Evolutionary conservation across 106 monocot genomes (phyloP), one percentile per base, ranked within the genome.

Genomic region (Dendrobium nobile): DNA sequence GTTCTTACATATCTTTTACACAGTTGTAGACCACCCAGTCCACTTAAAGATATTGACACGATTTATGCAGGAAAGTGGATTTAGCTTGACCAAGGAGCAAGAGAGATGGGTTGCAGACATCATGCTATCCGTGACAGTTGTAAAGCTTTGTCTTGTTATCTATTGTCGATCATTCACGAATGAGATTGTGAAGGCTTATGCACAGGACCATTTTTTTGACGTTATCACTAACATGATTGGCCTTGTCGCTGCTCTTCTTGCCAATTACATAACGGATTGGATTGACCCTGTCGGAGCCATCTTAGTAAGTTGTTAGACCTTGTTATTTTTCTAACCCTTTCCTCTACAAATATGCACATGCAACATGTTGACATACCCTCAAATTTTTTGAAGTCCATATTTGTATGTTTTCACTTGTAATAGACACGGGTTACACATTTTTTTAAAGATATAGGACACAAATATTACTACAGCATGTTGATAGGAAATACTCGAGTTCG

Each of bases 201-300:
- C 98, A 13, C 95, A 99, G 56, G 98, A 99, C 59, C 98, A 99
- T 76, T 95, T 99, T 54, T 99, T 99, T 65, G 98, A 99, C 87
- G 98, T 99, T n/a, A 80, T 99, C 40, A 99, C 98, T 55, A 99
- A 95, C 84, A 43, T 87, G 22, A 92, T 99, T 41, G 98, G 98
- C 28, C 92, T 99, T 41, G 86, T 90, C 0, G 93, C 98, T 70
- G 95, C 98, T 45, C 85, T 99, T 40, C 92, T 99, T 28, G 94
- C 98, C 58, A 94, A 89, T 75, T 98, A 98, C 79, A 33, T 87
- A 2, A 77, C 73, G n/a, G 79, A 67, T 64, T 99, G 95, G 98
- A 93, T 99, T 10, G 98, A 99, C 61, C 98, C 98, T 67, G 88
- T 91, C 72, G 98, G 98, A 65, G 98, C 98, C 27, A 95, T 99